Evolutionary conservation across 2,329 filamentous ascomycete species (phyloP).

Genomic region (Trichoderma hamatum): DNA sequence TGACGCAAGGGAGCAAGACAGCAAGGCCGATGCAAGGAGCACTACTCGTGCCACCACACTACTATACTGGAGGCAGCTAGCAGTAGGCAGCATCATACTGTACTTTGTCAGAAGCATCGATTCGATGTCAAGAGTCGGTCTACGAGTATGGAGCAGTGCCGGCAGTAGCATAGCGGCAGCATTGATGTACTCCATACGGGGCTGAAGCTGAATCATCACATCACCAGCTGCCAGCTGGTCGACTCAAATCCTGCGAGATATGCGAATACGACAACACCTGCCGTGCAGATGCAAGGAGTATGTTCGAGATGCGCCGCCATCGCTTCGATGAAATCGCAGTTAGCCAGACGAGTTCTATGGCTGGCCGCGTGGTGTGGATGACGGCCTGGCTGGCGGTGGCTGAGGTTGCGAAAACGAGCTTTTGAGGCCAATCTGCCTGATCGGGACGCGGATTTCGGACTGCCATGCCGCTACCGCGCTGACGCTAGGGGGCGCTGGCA

Average conservation of each 20-base stretch:
- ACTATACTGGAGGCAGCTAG: background rate
- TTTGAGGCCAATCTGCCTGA: background rate
- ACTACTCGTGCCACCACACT: background rate
- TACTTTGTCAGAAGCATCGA: background rate
- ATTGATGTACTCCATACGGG: background rate
- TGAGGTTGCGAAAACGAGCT: background rate
- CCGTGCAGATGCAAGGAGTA: conserved; percentile 3
- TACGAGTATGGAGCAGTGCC: background rate
- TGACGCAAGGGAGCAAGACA: background rate
- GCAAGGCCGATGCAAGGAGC: background rate
- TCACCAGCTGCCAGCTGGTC: background rate
- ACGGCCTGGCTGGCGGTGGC: conserved; percentile 18
- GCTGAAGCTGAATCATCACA: background rate
- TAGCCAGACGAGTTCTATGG: background rate
- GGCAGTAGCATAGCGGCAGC: background rate
- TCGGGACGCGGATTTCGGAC: conserved; percentile 3
- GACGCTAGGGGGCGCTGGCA: conserved; percentile 16
- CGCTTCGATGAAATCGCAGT: background rate
- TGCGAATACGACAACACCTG: background rate
- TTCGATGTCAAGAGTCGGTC: background rate
- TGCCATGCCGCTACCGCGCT: conserved; percentile 15
- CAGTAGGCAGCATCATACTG: background rate
- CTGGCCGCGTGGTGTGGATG: conserved; percentile 12
- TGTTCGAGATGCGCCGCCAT: background rate
- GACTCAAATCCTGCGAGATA: background rate